These are phyloP conservation scores for Backusella parvicylindrica DNA, from an alignment of 192 early-diverging fungal species.

Conservation along the genomic window DNA sequence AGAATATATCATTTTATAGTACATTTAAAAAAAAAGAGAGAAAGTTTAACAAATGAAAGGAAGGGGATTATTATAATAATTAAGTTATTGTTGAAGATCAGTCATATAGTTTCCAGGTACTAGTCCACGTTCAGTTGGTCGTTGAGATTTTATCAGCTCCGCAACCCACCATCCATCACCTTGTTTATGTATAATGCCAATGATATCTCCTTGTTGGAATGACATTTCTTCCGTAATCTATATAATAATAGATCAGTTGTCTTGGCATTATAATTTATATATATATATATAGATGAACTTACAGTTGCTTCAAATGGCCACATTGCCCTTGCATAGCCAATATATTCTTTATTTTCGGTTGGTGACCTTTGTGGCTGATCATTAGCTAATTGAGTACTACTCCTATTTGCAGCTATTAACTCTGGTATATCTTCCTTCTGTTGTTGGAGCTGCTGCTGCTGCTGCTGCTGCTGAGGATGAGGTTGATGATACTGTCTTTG, in stretches of 20 bases:
- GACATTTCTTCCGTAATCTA: slow-evolving; percentile 49
- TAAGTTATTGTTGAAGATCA: not conserved
- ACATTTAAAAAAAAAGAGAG: not conserved
- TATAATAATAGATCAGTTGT: not conserved
- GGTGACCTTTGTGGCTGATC: not conserved
- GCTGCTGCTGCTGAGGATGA: not conserved
- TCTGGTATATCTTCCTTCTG: not conserved
- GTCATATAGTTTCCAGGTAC: slow-evolving; percentile 36
- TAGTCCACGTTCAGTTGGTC: slow-evolving; percentile 9
- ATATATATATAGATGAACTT: not conserved
- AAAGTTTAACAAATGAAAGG: not conserved
- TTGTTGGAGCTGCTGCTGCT: not conserved
- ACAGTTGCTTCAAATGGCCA: slow-evolving; percentile 44
- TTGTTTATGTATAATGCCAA: slow-evolving; percentile 43
- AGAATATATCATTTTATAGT: not conserved
- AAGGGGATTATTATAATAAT: not conserved
- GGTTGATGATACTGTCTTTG: slow-evolving; percentile 3
- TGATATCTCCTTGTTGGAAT: slow-evolving; percentile 42
- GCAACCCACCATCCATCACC: slow-evolving; percentile 62
- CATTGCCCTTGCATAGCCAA: slow-evolving; percentile 20
- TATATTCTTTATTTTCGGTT: not conserved
- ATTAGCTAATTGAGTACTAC: not conserved
- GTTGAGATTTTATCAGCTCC: slow-evolving; percentile 28
- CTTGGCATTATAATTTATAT: not conserved
- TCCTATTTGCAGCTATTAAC: not conserved